Evolutionary conservation across 257 asterid species (phyloP).

Genomic region (Solanum lycopersicoides): DNA sequence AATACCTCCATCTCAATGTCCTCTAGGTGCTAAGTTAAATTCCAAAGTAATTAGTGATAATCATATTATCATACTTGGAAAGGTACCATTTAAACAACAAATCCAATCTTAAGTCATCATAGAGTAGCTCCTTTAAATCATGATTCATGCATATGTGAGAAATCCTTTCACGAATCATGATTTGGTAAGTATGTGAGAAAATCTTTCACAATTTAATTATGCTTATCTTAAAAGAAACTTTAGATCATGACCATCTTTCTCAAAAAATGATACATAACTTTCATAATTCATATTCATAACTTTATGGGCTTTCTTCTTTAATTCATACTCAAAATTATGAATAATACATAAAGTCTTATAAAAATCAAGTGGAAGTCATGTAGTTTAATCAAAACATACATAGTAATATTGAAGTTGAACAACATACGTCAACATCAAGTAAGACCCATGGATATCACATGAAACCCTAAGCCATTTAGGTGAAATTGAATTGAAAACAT

Average conservation of each 20-base stretch:
- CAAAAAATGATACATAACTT: not conserved
- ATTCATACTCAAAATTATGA: not conserved
- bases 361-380: not conserved
- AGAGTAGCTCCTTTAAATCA: not conserved
- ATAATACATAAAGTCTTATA: not conserved
- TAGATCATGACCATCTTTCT: not conserved
- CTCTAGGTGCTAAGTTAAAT: not conserved
- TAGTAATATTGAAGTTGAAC: not conserved
- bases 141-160: not conserved
- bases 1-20: not conserved
- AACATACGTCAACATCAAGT: not conserved
- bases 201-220: not conserved
- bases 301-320: no score
- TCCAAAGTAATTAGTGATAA: not conserved
- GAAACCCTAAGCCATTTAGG: not conserved
- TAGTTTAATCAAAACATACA: not conserved
- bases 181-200: not conserved
- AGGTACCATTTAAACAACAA: not conserved
- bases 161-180: not conserved
- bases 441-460: not conserved
- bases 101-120: not conserved
- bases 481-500: not conserved
- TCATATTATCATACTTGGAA: not conserved
- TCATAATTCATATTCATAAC: not conserved
- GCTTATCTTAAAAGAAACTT: not conserved